Evolutionary conservation across 169 alveolate genomes (phyloP).

Genomic region (Plasmodium vinckei): DNA sequence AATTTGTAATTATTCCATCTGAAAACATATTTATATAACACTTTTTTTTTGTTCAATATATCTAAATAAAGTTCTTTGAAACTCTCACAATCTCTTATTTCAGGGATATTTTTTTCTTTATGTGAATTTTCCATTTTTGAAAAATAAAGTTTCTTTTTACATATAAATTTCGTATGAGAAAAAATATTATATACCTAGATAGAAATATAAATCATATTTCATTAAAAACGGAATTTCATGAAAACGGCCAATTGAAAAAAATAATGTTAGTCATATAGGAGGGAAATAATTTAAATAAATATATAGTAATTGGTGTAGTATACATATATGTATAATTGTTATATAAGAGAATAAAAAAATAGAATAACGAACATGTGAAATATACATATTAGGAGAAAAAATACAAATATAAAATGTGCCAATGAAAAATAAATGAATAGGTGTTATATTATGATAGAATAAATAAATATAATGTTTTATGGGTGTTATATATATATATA

Average conservation of each 20-base stretch:
- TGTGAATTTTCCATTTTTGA: too few relatives aligned
- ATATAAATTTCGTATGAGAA: background rate
- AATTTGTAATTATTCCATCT: constrained; percentile 54
- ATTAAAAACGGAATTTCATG: background rate
- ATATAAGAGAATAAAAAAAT: background rate
- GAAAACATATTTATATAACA: constrained; percentile 59
- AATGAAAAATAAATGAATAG: too few relatives aligned
- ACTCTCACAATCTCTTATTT: constrained; percentile 14
- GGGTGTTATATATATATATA: too few relatives aligned
- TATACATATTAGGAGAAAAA: too few relatives aligned
- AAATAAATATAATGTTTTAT: too few relatives aligned
- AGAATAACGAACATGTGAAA: too few relatives aligned
- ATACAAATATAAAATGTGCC: too few relatives aligned
- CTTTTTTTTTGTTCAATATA: constrained; percentile 40
- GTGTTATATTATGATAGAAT: too few relatives aligned
- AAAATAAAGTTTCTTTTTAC: constrained; percentile 17
- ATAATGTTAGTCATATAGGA: background rate
- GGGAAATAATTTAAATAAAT: too few relatives aligned
- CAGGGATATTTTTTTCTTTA: constrained; percentile 19
- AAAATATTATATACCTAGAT: background rate
- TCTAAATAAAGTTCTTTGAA: constrained; percentile 32
- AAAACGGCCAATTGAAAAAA: background rate
- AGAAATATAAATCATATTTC: background rate
- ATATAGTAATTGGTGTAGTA: too few relatives aligned
- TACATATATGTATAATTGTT: background rate